Percentiles rank a stretch among this genome's conserved stretches.
Evolutionary conservation across 78 protist genomes (phyloP).

Genomic region (Dictyostelium purpureum): DNA sequence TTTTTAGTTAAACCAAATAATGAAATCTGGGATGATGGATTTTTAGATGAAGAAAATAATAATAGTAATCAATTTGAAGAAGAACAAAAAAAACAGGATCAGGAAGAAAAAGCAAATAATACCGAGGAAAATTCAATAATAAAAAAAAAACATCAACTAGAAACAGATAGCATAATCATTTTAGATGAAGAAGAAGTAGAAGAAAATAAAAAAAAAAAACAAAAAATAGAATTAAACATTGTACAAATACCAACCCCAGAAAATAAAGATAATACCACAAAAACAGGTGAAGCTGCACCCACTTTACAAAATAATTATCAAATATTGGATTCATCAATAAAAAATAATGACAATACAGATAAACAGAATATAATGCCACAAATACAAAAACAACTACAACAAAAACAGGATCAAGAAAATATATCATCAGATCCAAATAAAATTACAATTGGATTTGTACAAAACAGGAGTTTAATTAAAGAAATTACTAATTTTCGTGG

Average conservation of each 20-base stretch:
- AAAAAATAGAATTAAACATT: background rate
- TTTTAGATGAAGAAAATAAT: background rate
- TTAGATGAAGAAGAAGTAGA: background rate
- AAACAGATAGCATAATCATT: background rate
- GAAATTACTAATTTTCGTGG: conserved; percentile 1
- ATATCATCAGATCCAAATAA: background rate
- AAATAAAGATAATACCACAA: background rate
- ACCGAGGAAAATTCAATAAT: too few species aligned
- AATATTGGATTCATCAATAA: too few species aligned
- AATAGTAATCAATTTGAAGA: background rate
- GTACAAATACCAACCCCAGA: background rate
- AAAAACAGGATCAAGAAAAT: background rate
- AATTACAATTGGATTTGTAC: background rate
- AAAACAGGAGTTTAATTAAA: background rate
- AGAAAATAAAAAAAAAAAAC: background rate
- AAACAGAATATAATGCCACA: background rate
- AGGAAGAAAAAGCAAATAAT: background rate
- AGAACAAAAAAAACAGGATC: too few species aligned
- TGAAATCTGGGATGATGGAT: background rate
- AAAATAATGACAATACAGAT: background rate
- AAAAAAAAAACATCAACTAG: too few species aligned
- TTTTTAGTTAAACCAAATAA: background rate
- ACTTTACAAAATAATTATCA: too few species aligned
- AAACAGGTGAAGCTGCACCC: background rate
- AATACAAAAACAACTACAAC: background rate